Base-by-base conservation (phyloP, 192 early-diverging fungal species). In the Coemansia sp. region DNA sequence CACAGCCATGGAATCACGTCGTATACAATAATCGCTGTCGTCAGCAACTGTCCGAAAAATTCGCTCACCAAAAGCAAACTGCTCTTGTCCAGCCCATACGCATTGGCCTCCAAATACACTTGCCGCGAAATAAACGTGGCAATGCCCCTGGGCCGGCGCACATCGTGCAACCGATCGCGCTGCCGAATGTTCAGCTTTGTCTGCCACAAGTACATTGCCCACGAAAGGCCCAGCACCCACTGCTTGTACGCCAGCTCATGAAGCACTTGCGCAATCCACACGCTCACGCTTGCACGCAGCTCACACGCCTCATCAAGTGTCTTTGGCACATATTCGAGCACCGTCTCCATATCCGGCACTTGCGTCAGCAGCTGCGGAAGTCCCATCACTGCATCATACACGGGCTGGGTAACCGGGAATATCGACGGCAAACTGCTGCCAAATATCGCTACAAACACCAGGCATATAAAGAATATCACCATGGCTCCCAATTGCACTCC, bases 11-110 rank as follows among this genome's bases (percentile, higher is more conserved):
- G 93, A 49, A 92, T 61, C 45, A 87, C 58, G 69, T 92, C 89
- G 59, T 84, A 92, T 21, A 76, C 37, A 71, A 98, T 74, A 11
- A 88, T 85, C 6, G 82, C 52, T 3, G 89, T 83, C 10, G 82
- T 90, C 61, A 94, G 85, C 21, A 87, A n/a, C 68, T 91, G 87
- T 17, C 67, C 75, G 53, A 92, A 85, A 0, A 86, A 41, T 29
- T 82, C 79, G 23, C 79, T 75, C 19, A 95, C 72, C 69, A 98
- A 88, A 6, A 71, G 83, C 71, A 96, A 92, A 26, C 83, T 84
- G 51, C 89, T 83, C 72, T 92, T 96, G 72, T 95, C 96, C 21
- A 87, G 73, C 47, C 91, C 89, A 61, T 98, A 98, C 10, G 84
- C 87, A 58, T 91, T 90, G 12, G 93, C 88, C 74, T 96, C 91